Percentiles rank a stretch among this genome's conserved stretches.
Conservation (phyloP, 345 rosid species). For the Mercurialis annua region DNA sequence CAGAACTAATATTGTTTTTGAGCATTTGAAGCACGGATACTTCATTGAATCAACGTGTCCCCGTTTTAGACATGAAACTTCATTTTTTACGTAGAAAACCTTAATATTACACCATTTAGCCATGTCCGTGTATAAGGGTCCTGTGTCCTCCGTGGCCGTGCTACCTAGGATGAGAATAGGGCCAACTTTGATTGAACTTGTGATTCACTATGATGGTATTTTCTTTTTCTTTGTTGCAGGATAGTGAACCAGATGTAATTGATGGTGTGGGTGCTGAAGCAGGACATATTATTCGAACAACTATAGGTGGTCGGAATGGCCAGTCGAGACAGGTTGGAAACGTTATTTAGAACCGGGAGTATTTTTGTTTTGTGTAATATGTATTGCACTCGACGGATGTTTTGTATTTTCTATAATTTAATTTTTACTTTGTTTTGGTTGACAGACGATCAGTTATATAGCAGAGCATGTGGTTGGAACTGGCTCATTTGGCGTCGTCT, state of each 20-base stretch:
- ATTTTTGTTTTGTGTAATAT: neutral
- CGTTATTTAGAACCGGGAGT: conserved; percentile 2
- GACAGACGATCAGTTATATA: conserved; percentile 77
- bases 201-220: neutral
- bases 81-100: too few relatives aligned
- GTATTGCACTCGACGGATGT: conserved; percentile 5
- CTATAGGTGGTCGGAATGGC: conserved; percentile 87
- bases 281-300: conserved; percentile 85
- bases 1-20: neutral
- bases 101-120: too few relatives aligned
- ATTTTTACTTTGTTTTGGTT: conserved; percentile 24
- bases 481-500: conserved; percentile 95
- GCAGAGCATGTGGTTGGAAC: conserved; percentile 96
- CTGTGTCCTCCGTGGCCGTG: too few relatives aligned
- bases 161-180: too few relatives aligned
- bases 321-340: conserved; percentile 75
- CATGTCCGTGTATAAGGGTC: too few relatives aligned
- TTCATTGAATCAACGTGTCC: too few relatives aligned
- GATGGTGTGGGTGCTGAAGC: conserved; percentile 89
- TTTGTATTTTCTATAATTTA: conserved; percentile 15
- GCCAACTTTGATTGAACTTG: neutral
- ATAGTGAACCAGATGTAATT: conserved; percentile 82
- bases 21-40: too few relatives aligned
- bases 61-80: too few relatives aligned
- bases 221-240: conserved; percentile 48